Evolutionary conservation across 2,329 filamentous ascomycete genomes (phyloP), one percentile per base, ranked within the genome.

Genomic region (Orbilia oligospora): DNA sequence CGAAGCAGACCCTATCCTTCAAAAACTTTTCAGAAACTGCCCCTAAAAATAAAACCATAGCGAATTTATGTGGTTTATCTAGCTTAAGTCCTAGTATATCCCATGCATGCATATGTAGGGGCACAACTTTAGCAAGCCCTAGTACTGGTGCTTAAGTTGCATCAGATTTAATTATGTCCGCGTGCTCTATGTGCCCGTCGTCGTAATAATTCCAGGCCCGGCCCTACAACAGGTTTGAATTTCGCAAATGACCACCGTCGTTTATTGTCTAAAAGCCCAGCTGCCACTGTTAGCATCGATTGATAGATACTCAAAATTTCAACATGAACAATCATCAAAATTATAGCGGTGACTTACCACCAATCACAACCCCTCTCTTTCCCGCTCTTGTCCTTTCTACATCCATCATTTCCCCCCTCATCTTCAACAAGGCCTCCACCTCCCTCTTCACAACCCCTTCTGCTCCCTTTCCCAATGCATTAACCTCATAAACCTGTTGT

Each of bases 331-430:
- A n/a, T n/a, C n/a, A n/a, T n/a, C n/a, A n/a, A n/a, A n/a, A n/a
- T n/a, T n/a, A n/a, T n/a, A n/a, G n/a, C n/a, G n/a, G n/a, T 36
- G 10, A 41, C 38, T 41, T 41, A 41, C 18, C 18, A 46, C 44
- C n/a, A 20, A 18, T n/a, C 16, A 20, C n/a, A 46, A 20, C 44
- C 16, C n/a, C n/a, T 9, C 10, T 5, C 33, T 22, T 58, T 2
- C 14, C 38, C 12, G 38, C 22, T 22, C 48, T 53, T 22, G 8
- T 27, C 22, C 20, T 22, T 22, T 53, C 48, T 0, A 12, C 48
- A 53, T 30, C 51, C 27, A 55, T 36, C 27, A 36, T 55, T 14
- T 20, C n/a, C n/a, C 10, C 8, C 33, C 53, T 58, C 53, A 58
- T 20, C 30, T 18, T 14, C 33, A 58, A 38, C 53, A 58, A 41